Percentiles rank a stretch among this genome's conserved stretches.
phyloP scores from a whole-genome alignment of 306 rosid genomes.

The Macrotyloma uniflorum region DNA sequence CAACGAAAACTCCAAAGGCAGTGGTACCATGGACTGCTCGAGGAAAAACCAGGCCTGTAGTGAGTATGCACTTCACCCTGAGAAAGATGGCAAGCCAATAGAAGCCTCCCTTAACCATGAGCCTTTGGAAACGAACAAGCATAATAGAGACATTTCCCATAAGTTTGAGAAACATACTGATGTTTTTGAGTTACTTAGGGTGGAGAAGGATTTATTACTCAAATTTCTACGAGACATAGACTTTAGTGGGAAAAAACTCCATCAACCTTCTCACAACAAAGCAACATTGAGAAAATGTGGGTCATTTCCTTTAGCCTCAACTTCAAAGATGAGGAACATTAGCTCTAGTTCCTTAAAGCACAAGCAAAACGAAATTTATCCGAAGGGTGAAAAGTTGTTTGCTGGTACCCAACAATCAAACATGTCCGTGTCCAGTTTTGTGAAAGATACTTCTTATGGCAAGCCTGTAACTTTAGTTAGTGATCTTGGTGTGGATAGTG shows the following conservation, averaged over 20 bases:
- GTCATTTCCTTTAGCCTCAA: conserved; percentile 66
- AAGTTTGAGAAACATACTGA: conserved; percentile 51
- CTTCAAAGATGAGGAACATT: conserved; percentile 40
- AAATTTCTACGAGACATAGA: conserved; percentile 58
- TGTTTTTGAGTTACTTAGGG: conserved; percentile 55
- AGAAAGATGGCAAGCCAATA: conserved; percentile 38
- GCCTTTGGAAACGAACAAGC: conserved; percentile 26
- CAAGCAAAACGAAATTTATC: conserved; percentile 72
- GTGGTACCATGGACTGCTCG: not conserved
- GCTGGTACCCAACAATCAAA: conserved; percentile 41
- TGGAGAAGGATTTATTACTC: conserved; percentile 69
- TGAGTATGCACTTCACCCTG: conserved; percentile 26
- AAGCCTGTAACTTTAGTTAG: conserved; percentile 25
- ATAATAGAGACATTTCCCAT: conserved; percentile 35
- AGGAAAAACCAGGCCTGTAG: conserved; percentile 14
- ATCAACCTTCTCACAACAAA: conserved; percentile 45
- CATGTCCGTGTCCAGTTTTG: conserved; percentile 36
- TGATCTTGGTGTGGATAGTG: conserved; percentile 33
- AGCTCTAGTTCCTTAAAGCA: conserved; percentile 61
- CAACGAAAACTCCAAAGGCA: conserved; percentile 39
- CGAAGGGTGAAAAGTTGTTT: conserved; percentile 47
- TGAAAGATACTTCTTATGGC: conserved; percentile 40
- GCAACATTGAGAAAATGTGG: conserved; percentile 68
- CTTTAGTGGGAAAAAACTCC: conserved; percentile 33
- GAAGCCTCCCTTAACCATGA: conserved; percentile 36